Percentiles rank a stretch among this genome's conserved stretches.
These are phyloP conservation scores for Phyllostachys edulis DNA, from an alignment of 176 grass and related monocot genomes.

Conservation along the genomic window DNA sequence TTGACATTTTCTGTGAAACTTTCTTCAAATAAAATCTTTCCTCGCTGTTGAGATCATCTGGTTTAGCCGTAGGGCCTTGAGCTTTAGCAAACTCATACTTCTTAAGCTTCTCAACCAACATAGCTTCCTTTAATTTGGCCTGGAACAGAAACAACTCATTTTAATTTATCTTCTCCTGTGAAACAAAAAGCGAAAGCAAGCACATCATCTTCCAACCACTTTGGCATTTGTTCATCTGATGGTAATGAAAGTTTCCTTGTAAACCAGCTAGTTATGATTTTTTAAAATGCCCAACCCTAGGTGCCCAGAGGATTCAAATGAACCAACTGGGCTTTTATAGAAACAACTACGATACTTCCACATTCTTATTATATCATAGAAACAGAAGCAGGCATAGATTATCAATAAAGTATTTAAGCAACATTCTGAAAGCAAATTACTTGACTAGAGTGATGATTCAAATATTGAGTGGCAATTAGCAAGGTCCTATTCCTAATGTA, in stretches of 20 bases:
- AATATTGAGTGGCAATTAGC: slow-evolving; percentile 14
- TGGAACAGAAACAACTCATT: slow-evolving; percentile 29
- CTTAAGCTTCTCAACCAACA: slow-evolving; percentile 75
- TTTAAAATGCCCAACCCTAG: background rate
- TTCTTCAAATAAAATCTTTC: slow-evolving; percentile 89
- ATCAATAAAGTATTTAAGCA: background rate
- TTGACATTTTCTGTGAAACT: slow-evolving; percentile 87
- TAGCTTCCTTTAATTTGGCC: slow-evolving; percentile 87
- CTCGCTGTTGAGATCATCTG: slow-evolving; percentile 59
- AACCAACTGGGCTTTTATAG: background rate
- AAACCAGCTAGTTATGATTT: slow-evolving; percentile 9
- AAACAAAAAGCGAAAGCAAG: slow-evolving; percentile 17
- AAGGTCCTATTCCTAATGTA: background rate
- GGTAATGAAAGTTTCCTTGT: background rate
- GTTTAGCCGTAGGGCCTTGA: slow-evolving; percentile 62
- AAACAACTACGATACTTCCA: background rate
- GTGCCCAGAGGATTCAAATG: background rate
- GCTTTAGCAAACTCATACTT: slow-evolving; percentile 69
- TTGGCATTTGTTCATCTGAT: background rate
- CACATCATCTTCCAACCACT: background rate
- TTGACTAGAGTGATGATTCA: background rate
- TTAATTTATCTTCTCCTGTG: background rate
- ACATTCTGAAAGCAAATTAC: background rate
- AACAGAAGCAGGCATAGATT: background rate
- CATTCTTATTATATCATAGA: background rate